A percentile compares a stretch with the other conserved stretches of the same genome.
Evolutionary conservation across 176 grass and related monocot genomes (phyloP).

Genomic region (Oryza glaberrima): DNA sequence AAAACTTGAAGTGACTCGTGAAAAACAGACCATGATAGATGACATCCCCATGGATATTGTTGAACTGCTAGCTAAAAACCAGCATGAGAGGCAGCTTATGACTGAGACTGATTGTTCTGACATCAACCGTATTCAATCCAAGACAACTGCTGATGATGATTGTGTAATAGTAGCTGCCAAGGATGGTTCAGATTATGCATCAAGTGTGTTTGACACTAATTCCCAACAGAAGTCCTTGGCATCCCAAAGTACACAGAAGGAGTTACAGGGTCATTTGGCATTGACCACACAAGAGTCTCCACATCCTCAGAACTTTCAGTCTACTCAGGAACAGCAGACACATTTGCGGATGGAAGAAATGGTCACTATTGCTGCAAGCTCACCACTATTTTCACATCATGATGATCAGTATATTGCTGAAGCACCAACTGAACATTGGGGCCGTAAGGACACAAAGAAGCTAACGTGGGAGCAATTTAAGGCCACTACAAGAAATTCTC

Average conservation of each 20-base stretch:
- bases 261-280: slow-evolving; percentile 19
- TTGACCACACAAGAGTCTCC: slow-evolving; percentile 10
- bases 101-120: slow-evolving; percentile 34
- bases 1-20: slow-evolving; percentile 26
- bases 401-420: slow-evolving; percentile 36
- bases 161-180: slow-evolving; percentile 29
- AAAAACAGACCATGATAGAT: slow-evolving; percentile 50
- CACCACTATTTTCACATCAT: slow-evolving; percentile 34
- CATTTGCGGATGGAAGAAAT: slow-evolving; percentile 25
- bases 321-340: slow-evolving; percentile 18
- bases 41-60: slow-evolving; percentile 91
- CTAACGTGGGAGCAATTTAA: slow-evolving; percentile 42
- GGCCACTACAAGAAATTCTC: slow-evolving; percentile 28
- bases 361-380: slow-evolving; percentile 43
- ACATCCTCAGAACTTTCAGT: slow-evolving; percentile 20
- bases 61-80: slow-evolving; percentile 77
- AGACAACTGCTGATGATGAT: slow-evolving; percentile 40
- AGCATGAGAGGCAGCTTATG: slow-evolving; percentile 54
- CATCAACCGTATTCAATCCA: not conserved
- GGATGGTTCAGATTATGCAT: slow-evolving; percentile 32
- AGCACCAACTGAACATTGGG: slow-evolving; percentile 28
- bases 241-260: slow-evolving; percentile 40
- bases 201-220: slow-evolving; percentile 23
- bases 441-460: slow-evolving; percentile 38
- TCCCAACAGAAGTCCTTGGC: slow-evolving; percentile 31